phyloP scores from a whole-genome alignment of 371 early-diverging fungal genomes.

The Mucor saturninus region DNA sequence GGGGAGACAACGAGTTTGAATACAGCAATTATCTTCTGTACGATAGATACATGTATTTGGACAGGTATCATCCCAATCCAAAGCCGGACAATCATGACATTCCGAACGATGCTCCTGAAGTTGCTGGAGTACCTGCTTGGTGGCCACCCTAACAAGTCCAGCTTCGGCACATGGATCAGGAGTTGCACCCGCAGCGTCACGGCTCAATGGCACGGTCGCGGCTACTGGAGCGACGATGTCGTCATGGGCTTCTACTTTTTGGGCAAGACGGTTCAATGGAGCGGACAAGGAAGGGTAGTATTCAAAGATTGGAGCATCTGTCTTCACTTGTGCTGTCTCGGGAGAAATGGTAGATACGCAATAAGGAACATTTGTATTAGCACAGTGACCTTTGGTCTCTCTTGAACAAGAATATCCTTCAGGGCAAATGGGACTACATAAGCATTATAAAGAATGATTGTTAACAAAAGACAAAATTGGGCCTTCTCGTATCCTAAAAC shows the following conservation, averaged over 20 bases:
- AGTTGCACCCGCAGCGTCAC: neutral
- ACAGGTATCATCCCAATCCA: constrained; percentile 1
- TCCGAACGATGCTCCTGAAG: neutral
- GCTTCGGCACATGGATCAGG: neutral
- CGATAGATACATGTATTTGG: constrained; percentile 4
- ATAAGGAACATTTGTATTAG: constrained; percentile 16
- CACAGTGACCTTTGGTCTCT: constrained; percentile 12
- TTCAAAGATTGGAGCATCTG: neutral
- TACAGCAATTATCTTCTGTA: constrained; percentile 7
- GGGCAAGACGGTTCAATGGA: neutral
- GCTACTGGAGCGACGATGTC: too few relatives aligned
- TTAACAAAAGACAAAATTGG: neutral
- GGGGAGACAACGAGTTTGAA: constrained; percentile 4
- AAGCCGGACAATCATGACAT: neutral
- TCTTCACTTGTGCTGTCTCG: neutral
- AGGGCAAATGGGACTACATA: constrained; percentile 13
- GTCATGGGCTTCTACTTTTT: neutral
- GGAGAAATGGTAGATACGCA: constrained; percentile 6
- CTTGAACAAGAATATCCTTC: constrained; percentile 4
- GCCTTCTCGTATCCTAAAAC: too few relatives aligned
- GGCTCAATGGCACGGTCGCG: too few relatives aligned
- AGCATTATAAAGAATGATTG: neutral
- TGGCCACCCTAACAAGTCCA: neutral
- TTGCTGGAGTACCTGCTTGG: neutral
- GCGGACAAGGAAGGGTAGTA: neutral